Conservation (phyloP, 345 rosid species). For the Lumnitzera littorea region DNA sequence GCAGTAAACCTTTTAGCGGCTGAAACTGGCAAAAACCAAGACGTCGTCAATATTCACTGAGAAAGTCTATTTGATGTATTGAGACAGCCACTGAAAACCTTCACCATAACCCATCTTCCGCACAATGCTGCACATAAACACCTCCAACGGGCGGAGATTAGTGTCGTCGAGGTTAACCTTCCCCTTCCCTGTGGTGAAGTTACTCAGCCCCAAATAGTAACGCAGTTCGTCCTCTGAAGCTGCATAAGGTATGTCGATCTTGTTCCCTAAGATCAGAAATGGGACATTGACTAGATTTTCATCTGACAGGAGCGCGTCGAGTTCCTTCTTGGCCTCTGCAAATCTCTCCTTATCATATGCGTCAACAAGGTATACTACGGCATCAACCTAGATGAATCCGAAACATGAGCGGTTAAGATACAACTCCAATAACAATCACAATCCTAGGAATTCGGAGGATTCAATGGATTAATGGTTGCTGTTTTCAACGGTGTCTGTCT, state of each 20-base stretch:
- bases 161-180: conserved; percentile 41
- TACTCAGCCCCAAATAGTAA: conserved; percentile 53
- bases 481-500: too few relatives aligned
- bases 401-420: too few relatives aligned
- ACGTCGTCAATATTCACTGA: not conserved
- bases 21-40: not conserved
- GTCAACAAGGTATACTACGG: conserved; percentile 71
- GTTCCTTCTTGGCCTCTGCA: conserved; percentile 59
- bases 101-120: conserved; percentile 85
- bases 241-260: conserved; percentile 72
- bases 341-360: conserved; percentile 70
- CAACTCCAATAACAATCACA: too few relatives aligned
- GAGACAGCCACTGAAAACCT: conserved; percentile 71
- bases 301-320: conserved; percentile 64
- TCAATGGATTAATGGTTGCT: too few relatives aligned
- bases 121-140: conserved; percentile 80
- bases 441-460: too few relatives aligned
- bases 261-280: conserved; percentile 68
- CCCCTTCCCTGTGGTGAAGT: conserved; percentile 73
- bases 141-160: conserved; percentile 59
- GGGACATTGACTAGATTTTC: conserved; percentile 55
- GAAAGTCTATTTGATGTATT: conserved; percentile 39
- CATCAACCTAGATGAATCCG: conserved; percentile 45
- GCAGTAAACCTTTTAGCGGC: not conserved
- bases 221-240: conserved; percentile 68